phyloP scores from a whole-genome alignment of 1,284 basidiomycete species.

The Pulchroboletus neoregius region DNA sequence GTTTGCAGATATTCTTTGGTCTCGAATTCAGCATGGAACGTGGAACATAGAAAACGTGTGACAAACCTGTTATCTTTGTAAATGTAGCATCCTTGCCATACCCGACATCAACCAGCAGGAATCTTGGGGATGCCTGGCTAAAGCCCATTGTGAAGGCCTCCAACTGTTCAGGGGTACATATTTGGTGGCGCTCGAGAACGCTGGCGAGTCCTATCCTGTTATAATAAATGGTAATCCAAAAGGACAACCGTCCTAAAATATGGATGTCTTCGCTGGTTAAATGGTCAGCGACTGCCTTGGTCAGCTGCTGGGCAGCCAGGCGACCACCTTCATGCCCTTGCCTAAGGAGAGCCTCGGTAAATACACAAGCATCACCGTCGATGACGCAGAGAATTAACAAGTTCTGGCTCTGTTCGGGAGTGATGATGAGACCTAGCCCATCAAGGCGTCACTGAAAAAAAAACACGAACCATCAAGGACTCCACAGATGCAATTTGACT shows the following conservation, averaged over 20 bases:
- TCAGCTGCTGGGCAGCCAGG: slow-evolving; percentile 61
- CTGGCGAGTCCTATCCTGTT: slow-evolving; percentile 55
- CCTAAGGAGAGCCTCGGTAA: slow-evolving; percentile 51
- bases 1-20: slow-evolving; percentile 69
- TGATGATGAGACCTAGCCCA: slow-evolving; percentile 10
- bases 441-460: slow-evolving; percentile 1
- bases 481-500: slow-evolving; percentile 55
- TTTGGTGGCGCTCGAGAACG: slow-evolving; percentile 45
- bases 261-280: slow-evolving; percentile 56
- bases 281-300: slow-evolving; percentile 60
- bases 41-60: background rate
- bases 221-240: slow-evolving; percentile 70
- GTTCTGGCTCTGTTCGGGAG: slow-evolving; percentile 46
- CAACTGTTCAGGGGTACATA: slow-evolving; percentile 62
- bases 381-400: slow-evolving; percentile 69
- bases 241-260: slow-evolving; percentile 55
- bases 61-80: slow-evolving; percentile 69
- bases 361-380: slow-evolving; percentile 68
- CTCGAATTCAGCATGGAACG: slow-evolving; percentile 3
- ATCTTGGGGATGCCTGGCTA: slow-evolving; percentile 64
- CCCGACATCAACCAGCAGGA: slow-evolving; percentile 69
- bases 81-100: slow-evolving; percentile 59
- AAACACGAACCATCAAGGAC: slow-evolving; percentile 49
- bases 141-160: slow-evolving; percentile 67
- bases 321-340: slow-evolving; percentile 68